Base-by-base conservation (phyloP, 2,329 filamentous ascomycete genomes). In the Exophiala phaeomuriformis region DNA sequence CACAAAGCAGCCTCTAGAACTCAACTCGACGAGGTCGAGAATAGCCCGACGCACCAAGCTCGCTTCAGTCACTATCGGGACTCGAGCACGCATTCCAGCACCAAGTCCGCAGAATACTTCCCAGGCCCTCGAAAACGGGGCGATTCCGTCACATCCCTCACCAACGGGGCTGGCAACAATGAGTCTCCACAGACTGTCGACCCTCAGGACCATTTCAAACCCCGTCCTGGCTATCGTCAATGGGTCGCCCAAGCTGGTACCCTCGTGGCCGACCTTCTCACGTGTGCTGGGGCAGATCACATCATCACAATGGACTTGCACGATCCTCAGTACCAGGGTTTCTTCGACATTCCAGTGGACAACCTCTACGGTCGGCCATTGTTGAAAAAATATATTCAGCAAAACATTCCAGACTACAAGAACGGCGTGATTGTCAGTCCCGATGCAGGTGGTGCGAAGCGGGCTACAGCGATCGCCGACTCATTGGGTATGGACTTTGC, bases 241-340 rank as follows among this genome's bases (percentile, higher is more conserved):
- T 98, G 93, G 93, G 91, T 98, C 59, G 93, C 93, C 27, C 93
- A 97, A 73, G 90, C 93, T 40, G 93, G 93, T 56, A 97, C 90
- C 31, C 79, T 98, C 53, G 86, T 98, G 46, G 93, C 93, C 47
- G 90, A 97, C 68, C 81, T 98, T 42, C 77, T 98, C 61, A 96
- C 90, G 39, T 96, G 90, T 72, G 91, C 93, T 59, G 93, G 93
- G 61, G 90, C 93, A 43, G 91, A 98, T 69, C 93, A 97, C 71
- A 85, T 93, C 68, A 96, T 97, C 68, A 96, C 91, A 32, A 94
- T 98, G 87, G 93, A 98, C 67, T 79, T 98, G 49, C 89, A 93
- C 68, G 91, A 96, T 69, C 87, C 89, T 40, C 90, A 98, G 71
- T 97, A 97, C 67, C 93, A 98, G 72, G 93, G 93, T 50, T 98